Base-by-base conservation (phyloP, 352 stramenopile genomes). In the Globisporangium barbulae region DNA sequence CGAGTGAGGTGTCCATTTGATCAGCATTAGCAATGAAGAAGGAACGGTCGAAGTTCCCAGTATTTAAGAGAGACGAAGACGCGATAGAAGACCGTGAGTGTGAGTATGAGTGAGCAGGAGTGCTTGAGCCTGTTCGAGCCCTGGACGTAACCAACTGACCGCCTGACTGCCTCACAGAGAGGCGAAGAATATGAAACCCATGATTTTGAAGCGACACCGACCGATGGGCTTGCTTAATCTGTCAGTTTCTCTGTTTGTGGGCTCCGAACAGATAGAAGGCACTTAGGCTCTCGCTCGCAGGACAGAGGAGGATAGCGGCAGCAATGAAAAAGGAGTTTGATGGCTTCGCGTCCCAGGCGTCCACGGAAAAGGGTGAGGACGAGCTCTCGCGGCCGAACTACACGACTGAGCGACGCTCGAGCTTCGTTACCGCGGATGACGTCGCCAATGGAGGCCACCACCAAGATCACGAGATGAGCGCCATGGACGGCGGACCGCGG, bases 321-420 rank as follows among this genome's bases (percentile, higher is more conserved):
- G 31, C n/a, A 42, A 79, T 82, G 70, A 67, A 81, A 53, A 68
- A 63, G 57, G 65, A 79, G 45, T 81, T 79, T 45, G 65, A 78
- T 50, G 70, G 65, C 0, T 70, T 78, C 21, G 15, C 69, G 31
- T 71, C 71, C 30, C 53, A 68, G 12, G 60, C 35, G 22, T 55
- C 58, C 12, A 31, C 15, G 33, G 59, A 63, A 19, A 61, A 31
- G 37, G 21, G 50, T 17, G 61, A 56, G 5, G 52, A 56, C 9
- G 33, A 37, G 31, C 12, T n/a, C 31, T 35, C 37, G 13, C 52
- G 7, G 0, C 22, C 42, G 2, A 19, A 33, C 15, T 28, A 30
- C 35, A 49, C 53, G 17, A 67, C 19, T 12, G 53, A 67, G n/a
- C 53, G 33, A 15, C 54, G 19, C 17, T 58, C 42, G 3, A 58